Conservation (phyloP, 1,284 basidiomycete species). For the Marasmius sp. region DNA sequence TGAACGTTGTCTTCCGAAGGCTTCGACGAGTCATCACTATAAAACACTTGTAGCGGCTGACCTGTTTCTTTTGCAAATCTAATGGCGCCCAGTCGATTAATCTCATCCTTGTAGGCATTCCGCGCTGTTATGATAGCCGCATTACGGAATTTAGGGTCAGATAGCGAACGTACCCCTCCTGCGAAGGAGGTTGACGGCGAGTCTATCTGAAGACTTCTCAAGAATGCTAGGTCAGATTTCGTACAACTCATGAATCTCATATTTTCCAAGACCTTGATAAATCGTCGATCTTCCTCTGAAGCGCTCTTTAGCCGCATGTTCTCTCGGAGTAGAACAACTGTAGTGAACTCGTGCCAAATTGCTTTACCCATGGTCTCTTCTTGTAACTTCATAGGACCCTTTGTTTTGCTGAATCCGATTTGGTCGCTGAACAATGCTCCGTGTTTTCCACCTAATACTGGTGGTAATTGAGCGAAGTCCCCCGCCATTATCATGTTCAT, state of each 20-base stretch:
- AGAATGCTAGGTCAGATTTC: constrained; percentile 8
- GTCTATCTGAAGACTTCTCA: neutral
- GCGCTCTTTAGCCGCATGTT: constrained; percentile 20
- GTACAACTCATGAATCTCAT: constrained; percentile 19
- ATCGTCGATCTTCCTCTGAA: constrained; percentile 4
- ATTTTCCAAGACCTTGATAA: constrained; percentile 13
- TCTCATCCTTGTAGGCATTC: constrained; percentile 16
- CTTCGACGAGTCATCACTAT: constrained; percentile 10
- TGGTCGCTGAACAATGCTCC: neutral
- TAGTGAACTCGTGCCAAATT: constrained; percentile 11
- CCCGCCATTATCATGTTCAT: constrained; percentile 25
- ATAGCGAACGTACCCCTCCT: neutral
- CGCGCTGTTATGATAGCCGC: constrained; percentile 19
- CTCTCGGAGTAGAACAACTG: constrained; percentile 6
- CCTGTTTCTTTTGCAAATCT: constrained; percentile 14
- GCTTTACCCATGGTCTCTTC: constrained; percentile 8
- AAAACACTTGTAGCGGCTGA: constrained; percentile 6
- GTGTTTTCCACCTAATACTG: neutral
- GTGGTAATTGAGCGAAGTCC: constrained; percentile 25
- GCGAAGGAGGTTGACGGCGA: neutral
- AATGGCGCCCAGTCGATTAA: constrained; percentile 15
- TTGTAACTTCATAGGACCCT: neutral
- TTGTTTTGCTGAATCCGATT: neutral
- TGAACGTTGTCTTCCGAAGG: neutral
- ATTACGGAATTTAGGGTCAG: neutral